Conservation (phyloP, 1,284 basidiomycete genomes). For the Heliocybe sulcata region DNA sequence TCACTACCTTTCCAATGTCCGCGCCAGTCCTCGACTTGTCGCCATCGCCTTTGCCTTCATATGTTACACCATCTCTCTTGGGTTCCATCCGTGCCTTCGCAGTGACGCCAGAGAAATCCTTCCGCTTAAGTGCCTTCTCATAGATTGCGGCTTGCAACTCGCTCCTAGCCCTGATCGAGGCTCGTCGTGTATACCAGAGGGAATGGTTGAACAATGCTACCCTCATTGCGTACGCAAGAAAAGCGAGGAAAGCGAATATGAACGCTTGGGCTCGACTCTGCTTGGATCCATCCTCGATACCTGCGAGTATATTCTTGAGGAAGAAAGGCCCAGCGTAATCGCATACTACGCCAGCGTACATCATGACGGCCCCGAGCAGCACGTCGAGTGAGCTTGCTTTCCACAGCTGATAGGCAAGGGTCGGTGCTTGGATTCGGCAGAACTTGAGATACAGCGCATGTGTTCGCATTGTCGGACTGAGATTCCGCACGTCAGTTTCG, state of each 20-base stretch:
- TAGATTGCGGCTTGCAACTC: constrained; percentile 82
- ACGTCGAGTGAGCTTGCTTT: too few relatives aligned
- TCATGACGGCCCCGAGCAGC: too few relatives aligned
- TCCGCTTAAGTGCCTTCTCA: constrained; percentile 82
- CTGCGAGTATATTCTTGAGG: constrained; percentile 27
- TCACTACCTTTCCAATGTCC: constrained; percentile 73
- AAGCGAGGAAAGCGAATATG: constrained; percentile 63
- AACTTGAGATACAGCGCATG: too few relatives aligned
- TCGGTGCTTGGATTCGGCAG: too few relatives aligned
- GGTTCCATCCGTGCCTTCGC: constrained; percentile 32
- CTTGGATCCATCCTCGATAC: constrained; percentile 13
- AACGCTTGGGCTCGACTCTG: constrained; percentile 36
- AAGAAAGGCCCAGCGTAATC: constrained; percentile 8
- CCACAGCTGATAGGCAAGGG: too few relatives aligned
- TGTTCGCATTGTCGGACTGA: too few relatives aligned
- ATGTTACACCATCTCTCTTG: constrained; percentile 20
- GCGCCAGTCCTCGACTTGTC: constrained; percentile 63
- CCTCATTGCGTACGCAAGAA: constrained; percentile 51
- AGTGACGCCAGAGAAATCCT: constrained; percentile 77
- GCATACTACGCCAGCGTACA: too few relatives aligned
- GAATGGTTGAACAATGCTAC: constrained; percentile 70
- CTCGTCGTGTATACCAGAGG: constrained; percentile 71
- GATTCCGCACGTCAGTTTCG: too few relatives aligned
- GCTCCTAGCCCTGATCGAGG: constrained; percentile 57
- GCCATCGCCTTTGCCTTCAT: constrained; percentile 27